A percentile compares a stretch with the other conserved stretches of the same genome.
phyloP scores from a whole-genome alignment of 2,329 filamentous ascomycete species.

The Chalaropsis thielavioides region DNA sequence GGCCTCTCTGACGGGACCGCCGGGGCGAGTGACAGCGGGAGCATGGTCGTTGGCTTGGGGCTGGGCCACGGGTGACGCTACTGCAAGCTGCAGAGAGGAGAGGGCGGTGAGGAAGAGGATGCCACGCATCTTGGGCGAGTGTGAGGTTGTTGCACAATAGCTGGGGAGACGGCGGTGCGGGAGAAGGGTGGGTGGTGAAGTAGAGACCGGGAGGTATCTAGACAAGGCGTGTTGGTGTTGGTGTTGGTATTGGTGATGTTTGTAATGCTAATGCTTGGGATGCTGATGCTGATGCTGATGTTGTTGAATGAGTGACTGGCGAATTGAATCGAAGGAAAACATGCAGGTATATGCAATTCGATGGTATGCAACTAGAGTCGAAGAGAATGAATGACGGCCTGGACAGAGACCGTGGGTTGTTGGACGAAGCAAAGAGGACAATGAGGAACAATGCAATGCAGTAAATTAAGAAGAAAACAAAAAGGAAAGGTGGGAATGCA shows the following conservation, averaged over 20 bases:
- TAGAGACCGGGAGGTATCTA: not conserved
- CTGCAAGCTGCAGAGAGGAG: not conserved
- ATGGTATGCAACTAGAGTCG: slow-evolving; percentile 1
- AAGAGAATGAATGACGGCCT: slow-evolving; percentile 2
- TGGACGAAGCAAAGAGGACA: not conserved
- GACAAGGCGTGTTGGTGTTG: not conserved
- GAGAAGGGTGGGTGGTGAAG: not conserved
- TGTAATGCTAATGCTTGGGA: not conserved
- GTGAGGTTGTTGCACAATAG: not conserved
- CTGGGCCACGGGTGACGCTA: slow-evolving; percentile 5
- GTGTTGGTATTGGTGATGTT: not conserved
- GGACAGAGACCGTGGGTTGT: not conserved
- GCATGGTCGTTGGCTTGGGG: not conserved
- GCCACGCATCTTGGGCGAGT: slow-evolving; percentile 1
- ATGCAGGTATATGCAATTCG: not conserved
- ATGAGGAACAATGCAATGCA: not conserved
- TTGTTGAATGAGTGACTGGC: not conserved
- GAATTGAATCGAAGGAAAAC: not conserved
- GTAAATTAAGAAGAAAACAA: not conserved
- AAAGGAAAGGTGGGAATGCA: not conserved
- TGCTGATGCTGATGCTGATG: not conserved
- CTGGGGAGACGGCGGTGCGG: not conserved
- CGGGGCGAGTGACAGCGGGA: not conserved
- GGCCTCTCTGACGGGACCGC: not conserved
- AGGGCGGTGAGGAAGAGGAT: slow-evolving; percentile 9